phyloP scores from a whole-genome alignment of 1,284 basidiomycete species.

The Microbotryum intermedium region DNA sequence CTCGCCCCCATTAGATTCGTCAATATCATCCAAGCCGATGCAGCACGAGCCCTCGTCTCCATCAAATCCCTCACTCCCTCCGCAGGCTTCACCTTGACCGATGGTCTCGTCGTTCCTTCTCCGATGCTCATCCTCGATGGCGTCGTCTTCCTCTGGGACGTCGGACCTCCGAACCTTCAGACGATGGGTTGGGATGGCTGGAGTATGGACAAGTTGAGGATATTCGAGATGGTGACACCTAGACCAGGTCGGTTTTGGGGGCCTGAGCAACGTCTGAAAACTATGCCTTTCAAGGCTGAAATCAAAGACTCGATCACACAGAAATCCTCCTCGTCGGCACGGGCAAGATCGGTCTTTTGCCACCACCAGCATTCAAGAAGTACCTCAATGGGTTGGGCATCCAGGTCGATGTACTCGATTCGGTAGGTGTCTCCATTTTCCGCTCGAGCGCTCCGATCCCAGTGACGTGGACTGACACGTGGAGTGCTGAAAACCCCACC shows the following conservation, averaged over 20 bases:
- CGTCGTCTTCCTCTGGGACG: slow-evolving; percentile 82
- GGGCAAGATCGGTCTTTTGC: slow-evolving; percentile 60
- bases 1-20: slow-evolving; percentile 20
- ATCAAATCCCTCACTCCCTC: slow-evolving; percentile 26
- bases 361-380: slow-evolving; percentile 58
- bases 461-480: not conserved
- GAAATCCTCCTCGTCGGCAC: slow-evolving; percentile 88
- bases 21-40: slow-evolving; percentile 30
- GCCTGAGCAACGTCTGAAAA: not conserved
- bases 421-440: slow-evolving; percentile 49
- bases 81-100: slow-evolving; percentile 41
- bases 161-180: slow-evolving; percentile 52
- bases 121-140: slow-evolving; percentile 78
- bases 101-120: slow-evolving; percentile 64
- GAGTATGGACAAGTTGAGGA: slow-evolving; percentile 60
- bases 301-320: slow-evolving; percentile 42
- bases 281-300: not conserved
- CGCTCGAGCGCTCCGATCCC: slow-evolving; percentile 5
- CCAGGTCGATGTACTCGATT: slow-evolving; percentile 88
- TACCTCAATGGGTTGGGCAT: slow-evolving; percentile 72
- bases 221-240: slow-evolving; percentile 73
- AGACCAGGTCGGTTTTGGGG: slow-evolving; percentile 61
- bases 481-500: too few relatives aligned
- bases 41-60: slow-evolving; percentile 19
- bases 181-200: slow-evolving; percentile 47